Base-by-base conservation (phyloP, 192 early-diverging fungal species). In the Coemansia brasiliensis region DNA sequence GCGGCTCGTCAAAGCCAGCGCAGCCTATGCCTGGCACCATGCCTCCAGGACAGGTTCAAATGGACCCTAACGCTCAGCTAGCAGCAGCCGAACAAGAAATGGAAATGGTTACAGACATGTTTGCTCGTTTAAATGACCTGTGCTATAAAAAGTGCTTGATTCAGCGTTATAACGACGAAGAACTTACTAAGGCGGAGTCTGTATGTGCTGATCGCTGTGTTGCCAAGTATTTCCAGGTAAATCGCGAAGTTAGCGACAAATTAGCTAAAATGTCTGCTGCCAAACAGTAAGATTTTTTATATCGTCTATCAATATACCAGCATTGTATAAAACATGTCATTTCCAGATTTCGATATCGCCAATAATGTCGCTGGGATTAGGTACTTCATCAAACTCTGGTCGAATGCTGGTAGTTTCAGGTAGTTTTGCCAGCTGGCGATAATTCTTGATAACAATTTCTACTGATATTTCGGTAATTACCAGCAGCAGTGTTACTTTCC, bases 131-230 rank as follows among this genome's bases (percentile, higher is more conserved):
- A 46, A 78, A 83, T 40, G 84, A 88, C 27, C 73, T 86, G n/a
- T 95, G 93, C 82, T 84, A 88, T 69, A 74, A 84, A 29, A 95
- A 95, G 65, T 95, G 93, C 70, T 86, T 95, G 50, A 84, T 90
- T 18, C 74, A 82, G 65, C 83, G 83, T 38, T 95, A 95, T 61
- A 80, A 76, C 55, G 92, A 94, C 57, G 81, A 74, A 42, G 88
- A 91, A 46, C 79, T 95, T 57, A 90, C 90, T 63, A 95, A 95
- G 77, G 93, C 92, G 52, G 93, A 95, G 76, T 85, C 87, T 8
- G 90, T 93, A 21, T 95, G 93, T 69, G 82, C 90, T 38, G 93
- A 95, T 67, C 88, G 93, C 40, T 95, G 93, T 51, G 90, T 90
- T 6, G 70, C 86, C 25, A 95, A 95, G 79, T 95, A 88, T 73